Conservation (phyloP, 2,329 filamentous ascomycete species). For the Fusarium nygamai region DNA sequence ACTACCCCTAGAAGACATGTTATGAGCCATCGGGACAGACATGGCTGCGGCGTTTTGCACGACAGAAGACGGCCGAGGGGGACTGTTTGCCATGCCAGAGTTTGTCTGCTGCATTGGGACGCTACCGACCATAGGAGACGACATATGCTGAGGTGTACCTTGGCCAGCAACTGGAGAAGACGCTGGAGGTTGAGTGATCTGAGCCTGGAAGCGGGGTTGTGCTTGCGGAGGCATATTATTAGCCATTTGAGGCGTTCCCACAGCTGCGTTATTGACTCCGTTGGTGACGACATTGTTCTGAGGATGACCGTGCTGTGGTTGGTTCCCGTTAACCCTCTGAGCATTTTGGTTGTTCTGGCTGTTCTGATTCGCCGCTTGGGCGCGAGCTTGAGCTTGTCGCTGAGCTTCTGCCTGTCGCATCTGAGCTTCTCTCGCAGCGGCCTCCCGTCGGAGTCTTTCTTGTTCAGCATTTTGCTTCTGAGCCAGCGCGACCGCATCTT, state of each 20-base stretch:
- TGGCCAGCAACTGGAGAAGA: constrained; percentile 75
- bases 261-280: constrained; percentile 53
- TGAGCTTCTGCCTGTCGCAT: constrained; percentile 50
- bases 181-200: constrained; percentile 70
- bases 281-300: constrained; percentile 50
- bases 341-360: constrained; percentile 42
- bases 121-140: constrained; percentile 71
- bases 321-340: constrained; percentile 40
- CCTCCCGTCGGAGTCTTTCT: constrained; percentile 53
- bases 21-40: constrained; percentile 68
- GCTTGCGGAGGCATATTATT: constrained; percentile 51
- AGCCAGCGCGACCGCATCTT: constrained; percentile 56
- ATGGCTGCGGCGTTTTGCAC: constrained; percentile 68
- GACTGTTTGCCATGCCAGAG: constrained; percentile 75
- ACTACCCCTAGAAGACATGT: constrained; percentile 71
- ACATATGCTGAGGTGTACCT: constrained; percentile 71
- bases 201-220: constrained; percentile 61
- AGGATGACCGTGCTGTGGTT: constrained; percentile 49
- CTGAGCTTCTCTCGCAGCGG: constrained; percentile 50
- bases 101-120: constrained; percentile 72
- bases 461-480: constrained; percentile 54
- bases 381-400: constrained; percentile 47
- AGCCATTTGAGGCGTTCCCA: constrained; percentile 51
- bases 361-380: constrained; percentile 45
- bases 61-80: constrained; percentile 72